Evolutionary conservation across 2,329 filamentous ascomycete genomes (phyloP).

Genomic region (Sporothrix inflata): DNA sequence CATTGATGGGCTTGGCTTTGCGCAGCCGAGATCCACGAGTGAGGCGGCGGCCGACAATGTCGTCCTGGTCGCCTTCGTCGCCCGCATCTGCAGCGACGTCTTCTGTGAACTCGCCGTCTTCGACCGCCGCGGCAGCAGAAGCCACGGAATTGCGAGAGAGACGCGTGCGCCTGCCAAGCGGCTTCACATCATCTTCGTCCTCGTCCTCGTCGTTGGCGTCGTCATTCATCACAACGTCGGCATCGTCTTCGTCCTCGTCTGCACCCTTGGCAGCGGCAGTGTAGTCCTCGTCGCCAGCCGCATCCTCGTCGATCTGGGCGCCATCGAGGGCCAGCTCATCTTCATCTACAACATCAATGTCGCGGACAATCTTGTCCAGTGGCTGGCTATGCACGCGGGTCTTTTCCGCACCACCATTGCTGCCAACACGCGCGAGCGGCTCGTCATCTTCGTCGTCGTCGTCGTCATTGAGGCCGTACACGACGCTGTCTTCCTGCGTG

Average conservation of each 20-base stretch:
- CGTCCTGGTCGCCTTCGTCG: slow-evolving; percentile 38
- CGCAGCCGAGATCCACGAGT: slow-evolving; percentile 51
- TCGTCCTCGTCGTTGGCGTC: slow-evolving; percentile 37
- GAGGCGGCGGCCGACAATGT: slow-evolving; percentile 53
- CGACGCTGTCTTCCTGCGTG: slow-evolving; percentile 53
- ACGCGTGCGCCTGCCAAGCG: slow-evolving; percentile 44
- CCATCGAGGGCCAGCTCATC: slow-evolving; percentile 24
- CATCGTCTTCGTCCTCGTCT: slow-evolving; percentile 21
- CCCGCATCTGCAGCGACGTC: slow-evolving; percentile 15
- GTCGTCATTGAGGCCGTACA: slow-evolving; percentile 30
- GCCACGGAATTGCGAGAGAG: slow-evolving; percentile 27
- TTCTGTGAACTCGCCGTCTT: slow-evolving; percentile 2
- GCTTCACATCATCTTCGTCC: slow-evolving; percentile 41
- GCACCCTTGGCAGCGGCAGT: slow-evolving; percentile 28
- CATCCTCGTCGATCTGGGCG: slow-evolving; percentile 26
- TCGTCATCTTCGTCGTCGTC: slow-evolving; percentile 38
- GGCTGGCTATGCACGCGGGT: neutral
- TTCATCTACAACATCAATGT: slow-evolving; percentile 31
- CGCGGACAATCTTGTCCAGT: neutral
- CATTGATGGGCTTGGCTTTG: slow-evolving; percentile 51
- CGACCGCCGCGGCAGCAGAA: slow-evolving; percentile 29
- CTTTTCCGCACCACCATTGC: slow-evolving; percentile 30
- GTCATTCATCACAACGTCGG: slow-evolving; percentile 40
- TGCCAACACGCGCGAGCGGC: slow-evolving; percentile 42
- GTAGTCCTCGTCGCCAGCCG: neutral